Evolutionary conservation across 1,284 basidiomycete species (phyloP), one percentile per base, ranked within the genome.

Genomic region (Rhizoctonia solani): DNA sequence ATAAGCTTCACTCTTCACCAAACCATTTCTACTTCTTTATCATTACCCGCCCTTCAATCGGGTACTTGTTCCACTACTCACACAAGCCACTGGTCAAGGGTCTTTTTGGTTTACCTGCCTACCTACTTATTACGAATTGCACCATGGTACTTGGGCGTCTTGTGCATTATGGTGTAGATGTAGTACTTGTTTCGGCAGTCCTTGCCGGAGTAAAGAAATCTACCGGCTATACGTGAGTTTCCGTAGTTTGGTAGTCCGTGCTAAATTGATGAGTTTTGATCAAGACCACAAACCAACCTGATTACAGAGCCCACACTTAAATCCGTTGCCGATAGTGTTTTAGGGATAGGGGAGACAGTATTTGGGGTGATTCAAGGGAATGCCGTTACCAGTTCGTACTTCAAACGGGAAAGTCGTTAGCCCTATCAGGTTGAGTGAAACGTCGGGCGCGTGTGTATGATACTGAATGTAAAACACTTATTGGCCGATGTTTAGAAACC

Each of bases 151-250:
- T 97, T 46, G 95, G 93, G 73, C 85, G 87, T 77, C 78, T 98
- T 25, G 76, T 89, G 44, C 95, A 98, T 79, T 94, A 92, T 74
- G 84, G 88, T 46, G 78, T 91, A 63, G 96, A 98, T 75, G 92
- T 90, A 25, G 84, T 93, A 65, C 82, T 98, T 49, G 72, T 98
- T 61, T 95, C 93, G 16, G 93, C 95, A 9, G 84, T 98, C 9
- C 79, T 96, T 23, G 95, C 95, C 37, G 96, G 96, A 37, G 88
- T 99, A 72, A 90, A 90, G 78, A 87, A 92, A 71, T 89, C 93
- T 30, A 95, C 89, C 68, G 94, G 94, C 37, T 93, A 93, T 79
- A 80, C 85, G 94, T 96, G 76, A 78, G 92, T 88, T 16, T 49
- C 39, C 32, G 14, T 11, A 19, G 32, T 8, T 16, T 29, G 53